Base-by-base conservation (phyloP, 225 moss, liverwort and hornwort species). In the Thuidium tamariscinum region DNA sequence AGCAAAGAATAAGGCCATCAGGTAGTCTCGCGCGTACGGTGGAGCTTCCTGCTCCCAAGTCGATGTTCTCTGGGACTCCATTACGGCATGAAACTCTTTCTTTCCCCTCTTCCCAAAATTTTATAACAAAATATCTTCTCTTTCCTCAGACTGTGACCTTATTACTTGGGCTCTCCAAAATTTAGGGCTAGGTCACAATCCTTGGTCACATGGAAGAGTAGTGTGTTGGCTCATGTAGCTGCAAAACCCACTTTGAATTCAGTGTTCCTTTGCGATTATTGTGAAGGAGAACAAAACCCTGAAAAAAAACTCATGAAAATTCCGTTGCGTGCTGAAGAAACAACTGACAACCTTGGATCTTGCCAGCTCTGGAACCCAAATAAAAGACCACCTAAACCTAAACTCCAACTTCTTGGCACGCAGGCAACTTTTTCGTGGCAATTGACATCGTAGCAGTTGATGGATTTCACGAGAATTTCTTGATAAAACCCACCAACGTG, bases 21-120 rank as follows among this genome's bases (percentile, higher is more conserved):
- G 44, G 77, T 93, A 96, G 71, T 96, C 95, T 86, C 90, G 84
- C 91, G 88, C 92, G 77, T 90, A 81, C 41, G 96, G 96, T 30
- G 22, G 77, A 48, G 89, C 71, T 91, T 96, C 94, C 39, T 88
- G 85, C 73, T 95, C 94, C 96, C 93, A 94, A 21, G 87, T 81
- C 54, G 94, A 87, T 72, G 25, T 76, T 87, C 63, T 81, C 42
- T 72, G 60, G 48, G 62, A 30, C 46, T 88, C 68, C 84, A 78
- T 86, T 75, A 42, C 57, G n/a, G n/a, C 77, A 59, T 21, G 44
- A 5, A 19, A 20, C 79, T 76, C 76, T 55, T 54, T 16, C 75
- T 75, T 75, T 13, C n/a, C n/a, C 52, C 36, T 4, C 23, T 23
- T 36, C 54, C 36, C 76, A 25, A n/a, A 25, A 0, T 9, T 15